Evolutionary conservation across 2,329 filamentous ascomycete species (phyloP).

Genomic region (Catunica adiposa): DNA sequence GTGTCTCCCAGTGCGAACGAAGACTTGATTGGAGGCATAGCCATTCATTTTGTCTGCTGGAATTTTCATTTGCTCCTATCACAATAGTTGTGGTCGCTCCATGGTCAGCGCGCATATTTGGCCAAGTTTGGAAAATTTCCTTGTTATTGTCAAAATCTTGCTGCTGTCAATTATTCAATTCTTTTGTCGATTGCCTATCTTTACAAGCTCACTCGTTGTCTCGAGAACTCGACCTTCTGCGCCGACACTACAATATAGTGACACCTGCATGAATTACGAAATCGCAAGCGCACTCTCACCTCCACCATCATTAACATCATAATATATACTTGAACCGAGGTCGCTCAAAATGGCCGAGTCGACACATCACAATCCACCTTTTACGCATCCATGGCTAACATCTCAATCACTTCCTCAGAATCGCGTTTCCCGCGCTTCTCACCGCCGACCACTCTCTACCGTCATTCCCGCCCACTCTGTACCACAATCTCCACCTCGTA

Average conservation of each 20-base stretch:
- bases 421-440: constrained; percentile 19
- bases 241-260: too few relatives aligned
- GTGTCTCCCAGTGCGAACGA: too few relatives aligned
- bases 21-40: too few relatives aligned
- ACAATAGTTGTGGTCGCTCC: too few relatives aligned
- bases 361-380: constrained; percentile 9
- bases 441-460: constrained; percentile 38
- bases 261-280: too few relatives aligned
- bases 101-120: background rate
- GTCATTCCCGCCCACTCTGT: constrained; percentile 30
- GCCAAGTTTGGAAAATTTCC: background rate
- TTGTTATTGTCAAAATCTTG: background rate
- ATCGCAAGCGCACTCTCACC: too few relatives aligned
- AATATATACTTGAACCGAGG: background rate
- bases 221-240: too few relatives aligned
- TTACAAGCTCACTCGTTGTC: too few relatives aligned
- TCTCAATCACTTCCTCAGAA: constrained; percentile 9
- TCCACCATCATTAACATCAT: too few relatives aligned
- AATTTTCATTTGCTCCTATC: background rate
- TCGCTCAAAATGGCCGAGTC: constrained; percentile 11
- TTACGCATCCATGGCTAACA: constrained; percentile 13
- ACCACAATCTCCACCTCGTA: constrained; percentile 32
- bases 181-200: background rate
- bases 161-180: constrained; percentile 1
- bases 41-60: background rate